Percentiles rank a stretch among this genome's conserved stretches.
Evolutionary conservation across 2,329 filamentous ascomycete genomes (phyloP).

Genomic region (Cryphonectria japonica): DNA sequence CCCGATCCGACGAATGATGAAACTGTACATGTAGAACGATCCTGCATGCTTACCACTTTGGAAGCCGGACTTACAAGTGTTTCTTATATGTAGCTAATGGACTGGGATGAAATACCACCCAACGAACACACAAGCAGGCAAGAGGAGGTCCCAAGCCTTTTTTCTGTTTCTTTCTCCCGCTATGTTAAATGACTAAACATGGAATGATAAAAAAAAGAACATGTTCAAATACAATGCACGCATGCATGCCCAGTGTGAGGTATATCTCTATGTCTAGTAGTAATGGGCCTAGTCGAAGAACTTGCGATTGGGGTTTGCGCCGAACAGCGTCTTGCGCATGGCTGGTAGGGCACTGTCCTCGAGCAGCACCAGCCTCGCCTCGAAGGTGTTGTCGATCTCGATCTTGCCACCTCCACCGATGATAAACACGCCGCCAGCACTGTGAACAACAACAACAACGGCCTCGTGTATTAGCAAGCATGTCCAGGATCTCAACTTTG

Average conservation of each 20-base stretch:
- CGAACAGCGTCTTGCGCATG: slow-evolving; percentile 85
- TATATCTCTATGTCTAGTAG: not conserved
- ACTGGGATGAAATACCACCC: slow-evolving; percentile 1
- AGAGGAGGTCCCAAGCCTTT: slow-evolving; percentile 5
- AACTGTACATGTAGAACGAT: not conserved
- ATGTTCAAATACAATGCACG: slow-evolving; percentile 17
- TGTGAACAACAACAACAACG: slow-evolving; percentile 42
- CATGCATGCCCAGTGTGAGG: slow-evolving; percentile 11
- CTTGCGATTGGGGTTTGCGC: slow-evolving; percentile 92
- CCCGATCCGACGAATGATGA: not conserved
- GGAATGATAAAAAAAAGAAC: slow-evolving; percentile 4
- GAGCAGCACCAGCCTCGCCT: slow-evolving; percentile 84
- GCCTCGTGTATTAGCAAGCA: slow-evolving; percentile 19
- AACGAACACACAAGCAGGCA: not conserved
- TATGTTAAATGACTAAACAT: slow-evolving; percentile 23
- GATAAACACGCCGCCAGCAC: slow-evolving; percentile 81
- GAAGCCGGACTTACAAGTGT: not conserved
- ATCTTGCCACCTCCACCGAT: slow-evolving; percentile 89
- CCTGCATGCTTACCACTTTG: not conserved
- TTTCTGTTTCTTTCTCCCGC: slow-evolving; percentile 4
- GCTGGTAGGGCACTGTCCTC: slow-evolving; percentile 83
- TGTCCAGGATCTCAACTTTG: not conserved
- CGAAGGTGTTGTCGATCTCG: slow-evolving; percentile 97
- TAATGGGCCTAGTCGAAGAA: slow-evolving; percentile 75
- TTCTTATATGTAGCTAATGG: slow-evolving; percentile 1